Base-by-base conservation (phyloP, 2,329 filamentous ascomycete species). In the Epichloe sibirici region DNA sequence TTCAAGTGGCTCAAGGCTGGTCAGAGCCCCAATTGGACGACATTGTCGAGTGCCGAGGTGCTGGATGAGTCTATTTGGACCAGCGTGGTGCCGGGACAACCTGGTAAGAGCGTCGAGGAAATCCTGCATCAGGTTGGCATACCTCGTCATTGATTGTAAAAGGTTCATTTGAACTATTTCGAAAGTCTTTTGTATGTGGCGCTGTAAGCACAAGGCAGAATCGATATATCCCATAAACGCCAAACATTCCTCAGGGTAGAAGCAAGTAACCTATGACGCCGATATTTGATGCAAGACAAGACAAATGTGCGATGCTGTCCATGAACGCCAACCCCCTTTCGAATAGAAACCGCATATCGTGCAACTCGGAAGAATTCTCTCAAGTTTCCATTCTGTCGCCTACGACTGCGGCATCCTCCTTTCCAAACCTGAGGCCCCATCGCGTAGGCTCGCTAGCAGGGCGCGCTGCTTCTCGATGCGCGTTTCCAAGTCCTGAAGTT, bases 1-100 rank as follows among this genome's bases (percentile, higher is more conserved):
- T 98, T 98, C 75, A 95, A 95, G 70, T 97, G 93, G 93, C 78
- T 96, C 57, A 94, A 90, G 67, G 76, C 79, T 15, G 88, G 87
- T 53, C 81, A 81, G 34, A 96, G 88, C 63, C 93, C 93, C 2
- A 90, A 98, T 64, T 98, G 91, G 89, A 79, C 74, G 37, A 69
- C 88, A 2, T 60, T 97, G 23, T 72, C 79, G 1, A 76, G 81
- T 50, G 73, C 73, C 1, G 71, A 83, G 51, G 76, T 77, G 25
- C 69, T 91, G 12, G 59, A 69, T 0, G 79, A 84, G 2, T 72
- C 78, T 2, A 71, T 85, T 0, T 95, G 90, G 90, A 78, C 74
- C 48, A 76, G 79, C 35, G 73, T 82, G 11, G 79, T 90, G 11
- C 78, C 78, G 9, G 85, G 85, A 8, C 77, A 78, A 49, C 78